Conservation (phyloP, 2,329 filamentous ascomycete genomes). For the Aureobasidium sp. region DNA sequence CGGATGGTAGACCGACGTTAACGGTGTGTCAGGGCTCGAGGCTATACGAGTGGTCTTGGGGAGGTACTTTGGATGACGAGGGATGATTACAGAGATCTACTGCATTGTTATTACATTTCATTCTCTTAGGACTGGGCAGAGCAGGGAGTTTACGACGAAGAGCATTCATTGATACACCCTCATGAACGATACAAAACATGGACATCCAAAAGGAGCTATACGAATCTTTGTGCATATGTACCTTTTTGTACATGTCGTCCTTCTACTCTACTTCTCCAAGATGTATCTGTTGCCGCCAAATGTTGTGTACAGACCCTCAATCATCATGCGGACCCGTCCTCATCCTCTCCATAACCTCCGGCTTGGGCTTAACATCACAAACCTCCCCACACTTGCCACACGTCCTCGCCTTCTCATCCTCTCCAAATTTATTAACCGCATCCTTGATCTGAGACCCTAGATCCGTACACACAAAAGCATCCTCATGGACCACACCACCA, state of each 20-base stretch:
- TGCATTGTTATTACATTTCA: neutral
- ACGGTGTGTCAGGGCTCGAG: conserved; percentile 18
- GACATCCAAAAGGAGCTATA: too few relatives aligned
- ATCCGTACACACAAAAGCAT: conserved; percentile 87
- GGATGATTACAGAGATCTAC: neutral
- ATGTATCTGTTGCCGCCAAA: too few relatives aligned
- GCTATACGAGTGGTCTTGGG: conserved; percentile 22
- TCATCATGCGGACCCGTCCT: conserved; percentile 24
- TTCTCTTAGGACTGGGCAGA: neutral
- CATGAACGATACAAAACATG: neutral
- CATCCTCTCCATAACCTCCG: conserved; percentile 40
- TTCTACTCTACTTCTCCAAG: too few relatives aligned
- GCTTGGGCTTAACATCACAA: conserved; percentile 73
- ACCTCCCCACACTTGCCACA: conserved; percentile 82
- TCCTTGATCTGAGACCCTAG: conserved; percentile 95
- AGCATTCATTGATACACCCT: neutral
- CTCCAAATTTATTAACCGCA: conserved; percentile 85
- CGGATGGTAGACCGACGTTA: conserved; percentile 1
- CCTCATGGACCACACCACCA: conserved; percentile 81
- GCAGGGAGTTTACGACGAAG: neutral
- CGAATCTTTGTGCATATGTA: too few relatives aligned
- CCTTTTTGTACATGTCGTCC: too few relatives aligned
- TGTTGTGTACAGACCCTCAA: neutral
- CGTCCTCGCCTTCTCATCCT: conserved; percentile 72
- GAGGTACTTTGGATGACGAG: conserved; percentile 16